Conservation (phyloP, 345 rosid species). For the Linum usitatissimum region DNA sequence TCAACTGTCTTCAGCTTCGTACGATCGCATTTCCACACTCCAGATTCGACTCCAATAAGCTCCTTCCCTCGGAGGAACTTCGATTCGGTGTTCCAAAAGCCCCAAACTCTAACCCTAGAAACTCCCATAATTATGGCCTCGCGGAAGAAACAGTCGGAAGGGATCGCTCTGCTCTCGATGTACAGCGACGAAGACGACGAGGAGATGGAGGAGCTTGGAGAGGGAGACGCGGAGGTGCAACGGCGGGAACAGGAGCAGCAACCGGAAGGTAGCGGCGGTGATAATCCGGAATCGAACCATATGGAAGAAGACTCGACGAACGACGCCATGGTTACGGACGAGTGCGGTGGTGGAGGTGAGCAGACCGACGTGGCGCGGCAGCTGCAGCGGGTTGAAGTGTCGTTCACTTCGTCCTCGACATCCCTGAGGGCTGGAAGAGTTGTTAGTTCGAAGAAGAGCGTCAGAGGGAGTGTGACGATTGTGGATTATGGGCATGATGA, state of each 20-base stretch:
- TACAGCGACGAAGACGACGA: conserved; percentile 85
- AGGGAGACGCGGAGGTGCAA: conserved; percentile 8
- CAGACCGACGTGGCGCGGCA: conserved; percentile 16
- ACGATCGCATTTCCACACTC: not conserved
- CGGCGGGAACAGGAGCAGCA: conserved; percentile 19
- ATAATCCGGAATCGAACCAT: conserved; percentile 21
- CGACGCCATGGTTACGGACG: conserved; percentile 16
- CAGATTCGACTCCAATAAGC: not conserved
- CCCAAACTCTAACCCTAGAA: not conserved
- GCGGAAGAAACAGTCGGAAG: conserved; percentile 60
- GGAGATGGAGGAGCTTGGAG: conserved; percentile 46
- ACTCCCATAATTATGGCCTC: conserved; percentile 38
- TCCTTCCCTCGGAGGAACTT: not conserved
- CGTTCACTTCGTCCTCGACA: conserved; percentile 13
- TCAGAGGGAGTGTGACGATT: conserved; percentile 34
- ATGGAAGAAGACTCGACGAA: conserved; percentile 30
- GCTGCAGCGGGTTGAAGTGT: conserved; percentile 12
- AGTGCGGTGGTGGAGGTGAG: conserved; percentile 9
- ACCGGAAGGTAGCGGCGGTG: not conserved
- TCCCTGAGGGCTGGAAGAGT: conserved; percentile 9
- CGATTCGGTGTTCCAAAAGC: not conserved
- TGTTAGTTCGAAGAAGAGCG: conserved; percentile 17
- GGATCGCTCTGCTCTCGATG: conserved; percentile 68
- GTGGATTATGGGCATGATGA: conserved; percentile 70
- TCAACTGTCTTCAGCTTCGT: too few relatives aligned